phyloP scores from a whole-genome alignment of 176 grass and related monocot species.

The Musa troglodytarum region DNA sequence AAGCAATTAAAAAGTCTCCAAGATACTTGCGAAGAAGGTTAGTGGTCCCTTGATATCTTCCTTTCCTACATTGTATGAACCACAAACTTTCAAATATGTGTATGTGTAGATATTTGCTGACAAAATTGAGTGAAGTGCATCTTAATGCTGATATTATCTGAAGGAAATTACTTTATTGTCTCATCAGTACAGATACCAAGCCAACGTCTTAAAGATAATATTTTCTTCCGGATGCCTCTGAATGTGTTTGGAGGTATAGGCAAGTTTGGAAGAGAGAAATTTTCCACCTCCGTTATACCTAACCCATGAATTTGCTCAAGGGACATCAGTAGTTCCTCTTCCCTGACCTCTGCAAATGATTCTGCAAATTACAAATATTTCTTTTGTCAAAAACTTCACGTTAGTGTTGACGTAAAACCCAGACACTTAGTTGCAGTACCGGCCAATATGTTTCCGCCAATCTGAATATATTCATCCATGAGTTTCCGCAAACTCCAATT shows the following conservation, averaged over 20 bases:
- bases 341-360: constrained; percentile 45
- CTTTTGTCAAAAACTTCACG: neutral
- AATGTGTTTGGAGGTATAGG: constrained; percentile 56
- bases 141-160: constrained; percentile 4
- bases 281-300: constrained; percentile 32
- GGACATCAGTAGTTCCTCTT: constrained; percentile 45
- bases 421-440: constrained; percentile 23
- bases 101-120: neutral
- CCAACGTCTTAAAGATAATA: constrained; percentile 70
- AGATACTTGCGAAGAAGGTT: constrained; percentile 88
- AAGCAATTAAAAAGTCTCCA: constrained; percentile 87
- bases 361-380: constrained; percentile 34
- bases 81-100: constrained; percentile 5
- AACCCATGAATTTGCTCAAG: constrained; percentile 50
- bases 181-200: constrained; percentile 80
- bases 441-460: constrained; percentile 50
- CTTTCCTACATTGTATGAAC: constrained; percentile 55
- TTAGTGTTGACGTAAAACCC: neutral
- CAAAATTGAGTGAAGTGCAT: constrained; percentile 12
- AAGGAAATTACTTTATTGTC: constrained; percentile 55
- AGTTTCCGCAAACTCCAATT: constrained; percentile 65
- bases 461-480: constrained; percentile 53
- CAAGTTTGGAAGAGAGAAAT: constrained; percentile 62
- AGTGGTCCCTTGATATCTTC: constrained; percentile 47
- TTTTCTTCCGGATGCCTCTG: constrained; percentile 76